These are phyloP conservation scores for Pestalotiopsis sp. DNA, from an alignment of 2,329 filamentous ascomycete genomes.

Conservation along the genomic window DNA sequence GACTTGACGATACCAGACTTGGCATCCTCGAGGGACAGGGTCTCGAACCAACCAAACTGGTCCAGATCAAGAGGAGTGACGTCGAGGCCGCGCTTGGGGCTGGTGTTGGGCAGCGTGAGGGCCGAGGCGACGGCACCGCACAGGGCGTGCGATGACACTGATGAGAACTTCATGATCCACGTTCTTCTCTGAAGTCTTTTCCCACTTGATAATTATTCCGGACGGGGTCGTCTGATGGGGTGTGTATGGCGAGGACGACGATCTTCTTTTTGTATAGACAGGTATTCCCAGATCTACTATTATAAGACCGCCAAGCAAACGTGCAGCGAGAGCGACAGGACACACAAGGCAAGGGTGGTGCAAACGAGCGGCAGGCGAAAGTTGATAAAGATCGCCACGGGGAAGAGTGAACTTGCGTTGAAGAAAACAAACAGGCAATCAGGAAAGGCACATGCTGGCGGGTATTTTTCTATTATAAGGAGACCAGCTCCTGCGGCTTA, in stretches of 20 bases:
- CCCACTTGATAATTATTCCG: neutral
- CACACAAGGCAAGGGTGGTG: neutral
- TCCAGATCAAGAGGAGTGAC: neutral
- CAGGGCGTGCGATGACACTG: slow-evolving; percentile 2
- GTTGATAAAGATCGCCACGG: slow-evolving; percentile 4
- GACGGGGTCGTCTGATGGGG: neutral
- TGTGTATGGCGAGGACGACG: neutral
- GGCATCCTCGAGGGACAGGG: slow-evolving; percentile 12
- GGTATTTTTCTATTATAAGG: slow-evolving; percentile 2
- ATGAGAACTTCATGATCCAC: slow-evolving; percentile 10
- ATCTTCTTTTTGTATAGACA: neutral
- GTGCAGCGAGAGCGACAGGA: neutral
- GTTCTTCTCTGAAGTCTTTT: neutral
- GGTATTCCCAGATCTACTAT: neutral
- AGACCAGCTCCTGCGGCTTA: neutral
- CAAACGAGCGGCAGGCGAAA: slow-evolving; percentile 7
- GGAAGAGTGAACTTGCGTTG: slow-evolving; percentile 3
- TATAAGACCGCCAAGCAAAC: neutral
- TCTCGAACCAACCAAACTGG: slow-evolving; percentile 9
- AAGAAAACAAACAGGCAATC: slow-evolving; percentile 1
- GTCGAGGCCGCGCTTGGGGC: neutral
- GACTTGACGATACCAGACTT: slow-evolving; percentile 3
- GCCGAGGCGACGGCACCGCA: slow-evolving; percentile 10
- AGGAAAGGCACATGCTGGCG: neutral
- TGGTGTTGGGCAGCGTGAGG: neutral